Conservation (phyloP, 2,329 filamentous ascomycete species). For the Fusarium albosuccineum region DNA sequence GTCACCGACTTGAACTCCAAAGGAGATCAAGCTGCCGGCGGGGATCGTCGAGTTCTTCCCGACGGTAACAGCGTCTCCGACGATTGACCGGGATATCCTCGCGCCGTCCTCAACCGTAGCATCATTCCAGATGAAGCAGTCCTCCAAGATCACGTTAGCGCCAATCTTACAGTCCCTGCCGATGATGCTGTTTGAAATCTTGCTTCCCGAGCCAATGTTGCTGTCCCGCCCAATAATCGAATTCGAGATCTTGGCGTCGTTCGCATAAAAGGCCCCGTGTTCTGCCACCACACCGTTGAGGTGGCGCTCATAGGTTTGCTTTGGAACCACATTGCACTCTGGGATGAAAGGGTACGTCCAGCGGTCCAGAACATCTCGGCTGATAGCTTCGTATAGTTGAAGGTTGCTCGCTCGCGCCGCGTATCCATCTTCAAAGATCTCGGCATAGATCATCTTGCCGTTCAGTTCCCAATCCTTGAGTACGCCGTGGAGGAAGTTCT, state of each 20-base stretch:
- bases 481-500: conserved; percentile 91
- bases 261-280: conserved; percentile 78
- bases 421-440: conserved; percentile 86
- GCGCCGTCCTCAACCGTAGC: conserved; percentile 81
- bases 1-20: conserved; percentile 78
- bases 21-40: conserved; percentile 83
- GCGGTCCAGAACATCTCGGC: conserved; percentile 84
- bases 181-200: conserved; percentile 81
- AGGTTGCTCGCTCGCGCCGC: conserved; percentile 88
- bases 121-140: conserved; percentile 91
- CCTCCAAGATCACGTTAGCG: conserved; percentile 81
- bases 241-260: conserved; percentile 77
- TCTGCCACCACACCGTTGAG: conserved; percentile 83
- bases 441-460: conserved; percentile 94
- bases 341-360: conserved; percentile 93
- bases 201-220: conserved; percentile 78
- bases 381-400: conserved; percentile 90
- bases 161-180: conserved; percentile 90
- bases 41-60: conserved; percentile 78
- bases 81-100: conserved; percentile 77
- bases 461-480: conserved; percentile 98
- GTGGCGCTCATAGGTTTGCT: conserved; percentile 80
- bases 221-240: conserved; percentile 84
- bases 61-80: conserved; percentile 79
- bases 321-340: conserved; percentile 85